Percentiles rank a stretch among this genome's conserved stretches.
phyloP scores from a whole-genome alignment of 78 protist species.

The Capsaspora owczarzaki region DNA sequence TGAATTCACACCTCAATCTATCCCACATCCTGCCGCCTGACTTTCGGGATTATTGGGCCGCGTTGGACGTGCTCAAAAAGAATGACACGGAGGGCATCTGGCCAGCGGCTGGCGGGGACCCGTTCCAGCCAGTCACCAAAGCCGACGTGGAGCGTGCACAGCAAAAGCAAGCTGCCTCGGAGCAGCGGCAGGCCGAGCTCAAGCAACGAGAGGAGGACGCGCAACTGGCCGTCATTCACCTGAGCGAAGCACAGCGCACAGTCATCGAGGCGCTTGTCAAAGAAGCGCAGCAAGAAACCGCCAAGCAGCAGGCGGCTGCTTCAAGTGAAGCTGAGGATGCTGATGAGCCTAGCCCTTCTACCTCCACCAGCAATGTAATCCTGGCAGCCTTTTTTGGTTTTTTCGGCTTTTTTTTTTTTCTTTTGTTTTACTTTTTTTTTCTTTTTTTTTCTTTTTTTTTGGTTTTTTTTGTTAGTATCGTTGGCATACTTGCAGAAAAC shows the following conservation, averaged over 20 bases:
- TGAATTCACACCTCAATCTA: background rate
- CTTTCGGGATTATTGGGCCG: slow-evolving; percentile 2
- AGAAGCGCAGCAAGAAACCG: too few species aligned
- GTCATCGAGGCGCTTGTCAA: too few species aligned
- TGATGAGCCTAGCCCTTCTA: too few species aligned
- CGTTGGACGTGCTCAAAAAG: background rate
- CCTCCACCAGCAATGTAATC: too few species aligned
- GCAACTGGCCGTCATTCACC: background rate
- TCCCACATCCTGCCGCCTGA: slow-evolving; percentile 11
- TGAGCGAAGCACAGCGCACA: background rate
- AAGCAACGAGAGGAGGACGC: background rate
- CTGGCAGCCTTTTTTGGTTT: too few species aligned
- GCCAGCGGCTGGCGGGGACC: background rate
- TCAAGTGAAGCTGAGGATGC: too few species aligned
- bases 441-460: too few species aligned
- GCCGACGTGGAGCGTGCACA: background rate
- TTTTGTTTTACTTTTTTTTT: too few species aligned
- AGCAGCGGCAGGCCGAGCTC: background rate
- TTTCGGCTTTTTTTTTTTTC: too few species aligned
- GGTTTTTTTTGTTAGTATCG: background rate
- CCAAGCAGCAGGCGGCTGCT: too few species aligned
- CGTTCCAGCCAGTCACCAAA: background rate
- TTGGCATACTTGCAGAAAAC: background rate
- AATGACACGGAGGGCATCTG: background rate
- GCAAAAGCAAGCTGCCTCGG: background rate